These are phyloP conservation scores for Neoascochyta sp. DNA, from an alignment of 2,329 filamentous ascomycete species.

Conservation along the genomic window DNA sequence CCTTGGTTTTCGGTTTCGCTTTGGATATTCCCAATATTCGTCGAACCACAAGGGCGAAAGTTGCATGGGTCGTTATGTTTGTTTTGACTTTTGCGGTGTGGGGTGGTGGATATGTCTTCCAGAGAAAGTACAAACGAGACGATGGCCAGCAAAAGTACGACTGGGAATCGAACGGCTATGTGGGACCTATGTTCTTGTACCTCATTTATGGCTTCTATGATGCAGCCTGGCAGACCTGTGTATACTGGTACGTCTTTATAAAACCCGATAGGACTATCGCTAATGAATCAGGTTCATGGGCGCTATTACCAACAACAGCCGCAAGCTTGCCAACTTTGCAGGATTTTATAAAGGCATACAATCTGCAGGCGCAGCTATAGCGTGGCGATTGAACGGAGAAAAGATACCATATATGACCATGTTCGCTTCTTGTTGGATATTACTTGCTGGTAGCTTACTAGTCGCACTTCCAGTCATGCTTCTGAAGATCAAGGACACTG, in stretches of 20 bases:
- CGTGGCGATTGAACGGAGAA: constrained; percentile 61
- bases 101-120: constrained; percentile 76
- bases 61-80: constrained; percentile 58
- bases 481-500: constrained; percentile 70
- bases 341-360: constrained; percentile 87
- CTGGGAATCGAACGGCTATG: constrained; percentile 63
- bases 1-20: constrained; percentile 63
- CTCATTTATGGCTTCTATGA: constrained; percentile 86
- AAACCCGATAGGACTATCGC: too few species aligned
- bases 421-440: constrained; percentile 71
- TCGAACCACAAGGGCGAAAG: constrained; percentile 63
- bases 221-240: constrained; percentile 78
- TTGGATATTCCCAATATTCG: constrained; percentile 57
- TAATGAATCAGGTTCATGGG: constrained; percentile 92
- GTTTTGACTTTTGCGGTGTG: constrained; percentile 69
- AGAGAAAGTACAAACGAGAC: constrained; percentile 52
- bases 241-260: constrained; percentile 66
- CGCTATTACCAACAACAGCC: constrained; percentile 81
- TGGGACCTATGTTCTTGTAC: constrained; percentile 79
- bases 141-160: constrained; percentile 44
- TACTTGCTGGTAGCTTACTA: constrained; percentile 66
- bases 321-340: constrained; percentile 82
- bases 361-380: constrained; percentile 73
- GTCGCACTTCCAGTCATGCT: constrained; percentile 74
- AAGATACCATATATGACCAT: constrained; percentile 60